phyloP scores from a whole-genome alignment of 164 flowering plant species.

The Taxillus chinensis region DNA sequence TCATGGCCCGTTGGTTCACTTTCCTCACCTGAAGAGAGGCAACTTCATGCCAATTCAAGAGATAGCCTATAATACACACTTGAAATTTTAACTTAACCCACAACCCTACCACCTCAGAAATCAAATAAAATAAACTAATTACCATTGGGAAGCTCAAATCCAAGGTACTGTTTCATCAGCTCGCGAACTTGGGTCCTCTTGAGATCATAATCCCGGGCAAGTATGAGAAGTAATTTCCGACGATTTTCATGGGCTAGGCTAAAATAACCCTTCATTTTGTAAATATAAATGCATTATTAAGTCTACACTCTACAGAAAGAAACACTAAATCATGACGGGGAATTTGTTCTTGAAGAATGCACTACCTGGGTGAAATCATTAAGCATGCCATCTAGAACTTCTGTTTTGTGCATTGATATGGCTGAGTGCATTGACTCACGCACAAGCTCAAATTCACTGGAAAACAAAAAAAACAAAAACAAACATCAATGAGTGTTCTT shows the following conservation, averaged over 20 bases:
- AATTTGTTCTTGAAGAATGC: background rate
- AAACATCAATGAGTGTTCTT: background rate
- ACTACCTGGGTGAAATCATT: slow-evolving; percentile 62
- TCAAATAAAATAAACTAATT: slow-evolving; percentile 4
- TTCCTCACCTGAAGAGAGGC: slow-evolving; percentile 30
- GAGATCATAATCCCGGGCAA: slow-evolving; percentile 75
- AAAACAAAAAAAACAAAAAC: slow-evolving; percentile 1
- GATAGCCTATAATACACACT: background rate
- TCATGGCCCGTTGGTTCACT: slow-evolving; percentile 24
- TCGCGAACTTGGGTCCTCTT: slow-evolving; percentile 58
- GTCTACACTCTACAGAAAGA: background rate
- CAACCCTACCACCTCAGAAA: background rate
- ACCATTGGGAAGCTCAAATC: slow-evolving; percentile 54
- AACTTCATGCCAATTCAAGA: slow-evolving; percentile 1
- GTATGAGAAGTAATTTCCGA: slow-evolving; percentile 33
- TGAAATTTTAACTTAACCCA: background rate
- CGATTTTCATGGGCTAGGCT: slow-evolving; percentile 49
- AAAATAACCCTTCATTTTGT: slow-evolving; percentile 52
- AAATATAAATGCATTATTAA: background rate
- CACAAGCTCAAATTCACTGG: slow-evolving; percentile 48
- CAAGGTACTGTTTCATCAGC: slow-evolving; percentile 74
- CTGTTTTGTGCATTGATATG: slow-evolving; percentile 65
- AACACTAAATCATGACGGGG: background rate
- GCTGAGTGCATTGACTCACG: slow-evolving; percentile 55
- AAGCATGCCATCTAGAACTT: slow-evolving; percentile 53